phyloP scores from a whole-genome alignment of 805 yeast species.

The Yamadazyma kitorensis region DNA sequence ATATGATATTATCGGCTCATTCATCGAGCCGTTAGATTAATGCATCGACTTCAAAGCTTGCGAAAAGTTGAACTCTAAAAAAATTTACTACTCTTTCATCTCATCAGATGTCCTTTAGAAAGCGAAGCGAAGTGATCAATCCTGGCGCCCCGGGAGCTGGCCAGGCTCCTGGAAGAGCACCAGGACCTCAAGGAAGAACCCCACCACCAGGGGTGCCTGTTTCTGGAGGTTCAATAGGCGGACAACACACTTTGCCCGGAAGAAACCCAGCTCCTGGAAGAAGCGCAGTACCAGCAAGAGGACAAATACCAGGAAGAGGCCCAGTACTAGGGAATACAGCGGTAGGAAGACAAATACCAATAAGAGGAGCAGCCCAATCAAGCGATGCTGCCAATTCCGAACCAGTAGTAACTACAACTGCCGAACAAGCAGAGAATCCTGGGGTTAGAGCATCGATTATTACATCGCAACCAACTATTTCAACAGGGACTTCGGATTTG shows the following conservation, averaged over 20 bases:
- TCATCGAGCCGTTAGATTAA: no score
- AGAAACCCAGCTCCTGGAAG: no score
- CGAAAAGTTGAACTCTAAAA: no score
- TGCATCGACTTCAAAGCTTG: no score
- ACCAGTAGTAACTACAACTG: no score
- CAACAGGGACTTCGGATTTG: slow-evolving; percentile 76
- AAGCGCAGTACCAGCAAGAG: no score
- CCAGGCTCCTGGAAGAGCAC: slow-evolving; percentile 8
- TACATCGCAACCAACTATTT: slow-evolving; percentile 70
- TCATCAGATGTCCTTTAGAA: slow-evolving; percentile 42
- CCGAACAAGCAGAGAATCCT: no score
- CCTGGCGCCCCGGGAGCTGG: slow-evolving; percentile 1
- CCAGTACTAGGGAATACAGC: slow-evolving; percentile 4
- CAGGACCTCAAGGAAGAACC: slow-evolving; percentile 1
- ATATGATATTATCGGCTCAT: no score
- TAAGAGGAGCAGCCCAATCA: slow-evolving; percentile 4
- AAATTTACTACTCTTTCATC: no score
- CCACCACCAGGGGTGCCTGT: slow-evolving; percentile 3
- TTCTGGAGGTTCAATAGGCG: slow-evolving; percentile 6
- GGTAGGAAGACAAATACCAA: slow-evolving; percentile 9
- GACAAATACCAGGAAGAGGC: neutral
- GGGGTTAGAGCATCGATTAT: slow-evolving; percentile 75
- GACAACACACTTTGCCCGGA: no score
- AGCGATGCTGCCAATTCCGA: slow-evolving; percentile 1
- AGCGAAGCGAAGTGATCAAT: slow-evolving; percentile 39